Percentiles rank a stretch among this genome's conserved stretches.
Evolutionary conservation across 345 rosid species (phyloP).

Genomic region (Gynandropsis gynandra): DNA sequence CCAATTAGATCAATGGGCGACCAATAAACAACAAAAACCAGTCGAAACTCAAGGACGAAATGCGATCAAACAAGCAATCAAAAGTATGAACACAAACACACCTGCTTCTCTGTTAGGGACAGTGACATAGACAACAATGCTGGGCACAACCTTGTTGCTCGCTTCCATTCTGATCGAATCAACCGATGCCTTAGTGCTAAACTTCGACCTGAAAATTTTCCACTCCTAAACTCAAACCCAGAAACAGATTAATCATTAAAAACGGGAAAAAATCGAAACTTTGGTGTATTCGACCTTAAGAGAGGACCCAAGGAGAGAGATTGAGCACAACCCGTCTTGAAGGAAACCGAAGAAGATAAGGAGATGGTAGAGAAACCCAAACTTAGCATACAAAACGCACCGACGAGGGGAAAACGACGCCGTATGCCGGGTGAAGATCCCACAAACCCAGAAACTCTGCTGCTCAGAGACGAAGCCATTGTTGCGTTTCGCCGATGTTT

Average conservation of each 20-base stretch:
- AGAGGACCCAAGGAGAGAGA: constrained; percentile 46
- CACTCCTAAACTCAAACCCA: neutral
- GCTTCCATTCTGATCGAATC: constrained; percentile 56
- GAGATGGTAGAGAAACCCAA: constrained; percentile 54
- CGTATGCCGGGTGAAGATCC: constrained; percentile 31
- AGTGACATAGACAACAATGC: constrained; percentile 81
- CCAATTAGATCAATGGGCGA: neutral
- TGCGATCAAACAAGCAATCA: neutral
- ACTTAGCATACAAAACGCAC: constrained; percentile 60
- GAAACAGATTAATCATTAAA: neutral
- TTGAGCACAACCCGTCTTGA: constrained; percentile 47
- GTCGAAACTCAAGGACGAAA: neutral
- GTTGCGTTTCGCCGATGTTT: neutral
- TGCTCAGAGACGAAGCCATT: constrained; percentile 33
- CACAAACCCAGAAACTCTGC: constrained; percentile 23
- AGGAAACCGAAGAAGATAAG: constrained; percentile 23
- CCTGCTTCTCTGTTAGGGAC: constrained; percentile 90
- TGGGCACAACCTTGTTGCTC: constrained; percentile 47
- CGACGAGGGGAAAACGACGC: constrained; percentile 51
- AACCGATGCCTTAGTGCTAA: constrained; percentile 28
- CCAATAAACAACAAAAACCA: neutral
- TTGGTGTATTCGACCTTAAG: constrained; percentile 31
- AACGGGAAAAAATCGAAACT: neutral
- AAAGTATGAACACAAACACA: constrained; percentile 8
- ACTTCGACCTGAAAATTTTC: constrained; percentile 40